Conservation (phyloP, 2,329 filamentous ascomycete species). For the Bipolaris victoriae region DNA sequence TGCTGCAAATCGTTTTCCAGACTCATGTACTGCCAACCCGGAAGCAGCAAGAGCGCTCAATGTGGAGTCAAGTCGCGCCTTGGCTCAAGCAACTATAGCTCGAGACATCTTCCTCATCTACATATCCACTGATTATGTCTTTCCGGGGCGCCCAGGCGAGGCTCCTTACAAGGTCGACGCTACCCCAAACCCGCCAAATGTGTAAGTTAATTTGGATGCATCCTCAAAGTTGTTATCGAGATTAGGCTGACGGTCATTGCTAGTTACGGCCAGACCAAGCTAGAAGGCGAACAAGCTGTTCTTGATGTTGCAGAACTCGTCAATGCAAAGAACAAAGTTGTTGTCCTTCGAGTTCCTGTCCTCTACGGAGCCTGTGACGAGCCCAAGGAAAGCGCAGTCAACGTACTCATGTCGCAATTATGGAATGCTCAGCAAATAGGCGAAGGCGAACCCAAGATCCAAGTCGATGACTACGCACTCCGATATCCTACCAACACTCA, state of each 20-base stretch:
- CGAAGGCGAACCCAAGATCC: constrained; percentile 58
- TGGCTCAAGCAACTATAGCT: constrained; percentile 70
- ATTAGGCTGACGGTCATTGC: constrained; percentile 1
- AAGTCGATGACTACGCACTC: constrained; percentile 85
- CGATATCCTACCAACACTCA: constrained; percentile 89
- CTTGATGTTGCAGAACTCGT: constrained; percentile 60
- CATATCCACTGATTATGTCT: constrained; percentile 84
- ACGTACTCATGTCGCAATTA: constrained; percentile 77
- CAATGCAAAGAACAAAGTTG: constrained; percentile 37
- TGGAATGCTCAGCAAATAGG: constrained; percentile 71
- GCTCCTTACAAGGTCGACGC: constrained; percentile 77
- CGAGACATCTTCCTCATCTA: constrained; percentile 72
- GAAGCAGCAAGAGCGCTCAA: constrained; percentile 76
- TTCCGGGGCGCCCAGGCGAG: constrained; percentile 74
- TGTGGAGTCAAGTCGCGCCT: constrained; percentile 69
- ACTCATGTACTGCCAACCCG: constrained; percentile 82
- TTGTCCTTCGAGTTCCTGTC: constrained; percentile 81
- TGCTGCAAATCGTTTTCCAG: constrained; percentile 88
- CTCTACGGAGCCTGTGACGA: constrained; percentile 77
- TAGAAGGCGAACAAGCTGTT: constrained; percentile 73
- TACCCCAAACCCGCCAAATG: constrained; percentile 72
- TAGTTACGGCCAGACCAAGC: constrained; percentile 73
- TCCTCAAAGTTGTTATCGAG: not conserved
- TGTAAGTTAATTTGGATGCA: constrained; percentile 44
- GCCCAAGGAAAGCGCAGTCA: constrained; percentile 78